Evolutionary conservation across 202 grass and related monocot genomes (phyloP).

Genomic region (Carex arenaria): DNA sequence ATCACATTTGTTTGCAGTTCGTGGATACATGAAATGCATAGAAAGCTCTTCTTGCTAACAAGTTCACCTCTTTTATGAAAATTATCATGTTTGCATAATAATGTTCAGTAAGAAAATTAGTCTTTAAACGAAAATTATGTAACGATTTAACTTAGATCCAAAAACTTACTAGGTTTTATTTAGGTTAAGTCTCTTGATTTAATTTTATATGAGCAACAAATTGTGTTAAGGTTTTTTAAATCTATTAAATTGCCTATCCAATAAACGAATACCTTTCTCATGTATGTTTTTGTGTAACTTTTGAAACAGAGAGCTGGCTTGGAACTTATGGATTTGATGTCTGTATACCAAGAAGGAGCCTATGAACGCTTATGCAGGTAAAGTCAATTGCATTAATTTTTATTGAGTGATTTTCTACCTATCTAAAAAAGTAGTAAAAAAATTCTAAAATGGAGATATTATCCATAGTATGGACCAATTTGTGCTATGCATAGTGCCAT

Average conservation of each 20-base stretch:
- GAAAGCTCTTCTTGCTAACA: background rate
- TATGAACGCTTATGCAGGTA: conserved; percentile 98
- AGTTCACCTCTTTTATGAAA: background rate
- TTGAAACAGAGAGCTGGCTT: conserved; percentile 90
- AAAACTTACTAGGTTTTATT: background rate
- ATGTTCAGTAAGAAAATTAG: background rate
- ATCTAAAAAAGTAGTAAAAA: too few species aligned
- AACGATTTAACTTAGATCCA: background rate
- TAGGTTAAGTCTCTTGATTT: background rate
- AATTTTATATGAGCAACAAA: background rate
- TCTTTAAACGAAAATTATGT: background rate
- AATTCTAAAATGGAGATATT: too few species aligned
- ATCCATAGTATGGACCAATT: too few species aligned
- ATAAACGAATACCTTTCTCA: background rate
- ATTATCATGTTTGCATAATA: background rate
- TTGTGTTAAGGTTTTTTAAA: background rate
- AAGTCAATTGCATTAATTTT: conserved; percentile 2
- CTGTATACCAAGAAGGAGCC: conserved; percentile 99
- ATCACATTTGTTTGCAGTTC: background rate
- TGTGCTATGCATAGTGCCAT: too few species aligned
- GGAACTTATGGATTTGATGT: conserved; percentile 99
- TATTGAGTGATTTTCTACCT: background rate
- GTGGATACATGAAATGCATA: background rate
- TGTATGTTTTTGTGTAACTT: background rate
- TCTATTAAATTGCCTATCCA: background rate